Evolutionary conservation across 2,329 filamentous ascomycete species (phyloP).

Genomic region (Escovopsis sp.): DNA sequence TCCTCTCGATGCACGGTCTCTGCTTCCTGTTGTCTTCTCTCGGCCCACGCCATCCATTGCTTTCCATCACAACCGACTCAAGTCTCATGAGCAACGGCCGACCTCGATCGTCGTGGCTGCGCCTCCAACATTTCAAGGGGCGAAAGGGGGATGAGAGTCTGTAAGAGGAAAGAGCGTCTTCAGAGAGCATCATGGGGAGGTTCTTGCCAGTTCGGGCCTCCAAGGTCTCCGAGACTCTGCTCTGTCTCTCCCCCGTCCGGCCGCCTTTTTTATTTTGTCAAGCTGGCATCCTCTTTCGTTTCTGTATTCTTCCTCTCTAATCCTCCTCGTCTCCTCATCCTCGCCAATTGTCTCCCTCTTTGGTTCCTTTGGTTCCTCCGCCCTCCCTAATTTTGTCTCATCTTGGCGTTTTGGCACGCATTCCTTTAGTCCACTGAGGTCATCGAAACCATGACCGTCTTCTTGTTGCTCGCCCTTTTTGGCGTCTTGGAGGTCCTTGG

Average conservation of each 20-base stretch:
- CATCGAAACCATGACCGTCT: constrained; percentile 9
- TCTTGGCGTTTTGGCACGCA: not conserved
- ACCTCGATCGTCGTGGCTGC: not conserved
- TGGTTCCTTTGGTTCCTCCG: not conserved
- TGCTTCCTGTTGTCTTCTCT: too few relatives aligned
- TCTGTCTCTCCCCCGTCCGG: not conserved
- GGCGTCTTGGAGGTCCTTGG: constrained; percentile 10
- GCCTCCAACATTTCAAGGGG: too few relatives aligned
- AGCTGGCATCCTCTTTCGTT: not conserved
- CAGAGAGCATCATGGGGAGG: not conserved
- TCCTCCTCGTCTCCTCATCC: not conserved
- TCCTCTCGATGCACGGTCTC: too few relatives aligned
- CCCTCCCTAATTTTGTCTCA: constrained; percentile 1
- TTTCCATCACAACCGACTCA: too few relatives aligned
- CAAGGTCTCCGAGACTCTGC: not conserved
- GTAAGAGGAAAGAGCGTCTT: not conserved
- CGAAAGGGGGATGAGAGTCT: not conserved
- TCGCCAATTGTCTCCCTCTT: not conserved
- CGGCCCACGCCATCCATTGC: too few relatives aligned
- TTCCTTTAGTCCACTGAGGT: not conserved
- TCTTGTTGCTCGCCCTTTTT: constrained; percentile 11
- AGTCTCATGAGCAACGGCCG: not conserved
- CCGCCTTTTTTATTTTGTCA: not conserved
- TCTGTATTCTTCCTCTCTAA: not conserved
- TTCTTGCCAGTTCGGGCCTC: not conserved